Conservation (phyloP, 2,329 filamentous ascomycete species). For the Chaetomiaceae sp. region DNA sequence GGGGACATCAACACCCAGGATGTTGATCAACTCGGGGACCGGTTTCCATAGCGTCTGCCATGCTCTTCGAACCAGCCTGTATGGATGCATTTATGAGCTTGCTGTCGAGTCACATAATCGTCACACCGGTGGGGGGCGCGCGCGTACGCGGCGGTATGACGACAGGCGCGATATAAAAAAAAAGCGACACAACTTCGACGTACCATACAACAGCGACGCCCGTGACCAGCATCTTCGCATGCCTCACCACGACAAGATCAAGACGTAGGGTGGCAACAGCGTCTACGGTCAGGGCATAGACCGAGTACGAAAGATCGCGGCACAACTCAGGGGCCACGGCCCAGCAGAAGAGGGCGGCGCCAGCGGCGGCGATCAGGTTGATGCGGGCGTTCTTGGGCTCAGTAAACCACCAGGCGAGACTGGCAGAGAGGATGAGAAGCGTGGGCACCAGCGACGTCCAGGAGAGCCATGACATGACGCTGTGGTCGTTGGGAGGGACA, state of each 20-base stretch:
- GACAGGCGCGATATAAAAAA: background rate
- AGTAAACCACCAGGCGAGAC: conserved; percentile 43
- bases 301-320: conserved; percentile 34
- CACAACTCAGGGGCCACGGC: conserved; percentile 40
- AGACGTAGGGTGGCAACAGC: conserved; percentile 41
- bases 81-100: conserved; percentile 10
- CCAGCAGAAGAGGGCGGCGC: conserved; percentile 39
- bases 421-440: conserved; percentile 40
- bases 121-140: conserved; percentile 3
- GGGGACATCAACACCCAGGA: conserved; percentile 91
- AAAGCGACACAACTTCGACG: conserved; percentile 28
- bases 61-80: conserved; percentile 77
- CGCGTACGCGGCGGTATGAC: background rate
- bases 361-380: conserved; percentile 40
- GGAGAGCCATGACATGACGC: conserved; percentile 49
- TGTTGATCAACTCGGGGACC: conserved; percentile 82
- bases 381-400: conserved; percentile 41
- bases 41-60: conserved; percentile 88
- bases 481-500: conserved; percentile 29
- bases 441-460: conserved; percentile 43
- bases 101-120: background rate
- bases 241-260: conserved; percentile 43
- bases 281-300: conserved; percentile 34
- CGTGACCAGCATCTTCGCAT: conserved; percentile 53
- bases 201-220: conserved; percentile 52